These are phyloP conservation scores for Fusarium sp. DNA, from an alignment of 2,329 filamentous ascomycete genomes.

Conservation along the genomic window DNA sequence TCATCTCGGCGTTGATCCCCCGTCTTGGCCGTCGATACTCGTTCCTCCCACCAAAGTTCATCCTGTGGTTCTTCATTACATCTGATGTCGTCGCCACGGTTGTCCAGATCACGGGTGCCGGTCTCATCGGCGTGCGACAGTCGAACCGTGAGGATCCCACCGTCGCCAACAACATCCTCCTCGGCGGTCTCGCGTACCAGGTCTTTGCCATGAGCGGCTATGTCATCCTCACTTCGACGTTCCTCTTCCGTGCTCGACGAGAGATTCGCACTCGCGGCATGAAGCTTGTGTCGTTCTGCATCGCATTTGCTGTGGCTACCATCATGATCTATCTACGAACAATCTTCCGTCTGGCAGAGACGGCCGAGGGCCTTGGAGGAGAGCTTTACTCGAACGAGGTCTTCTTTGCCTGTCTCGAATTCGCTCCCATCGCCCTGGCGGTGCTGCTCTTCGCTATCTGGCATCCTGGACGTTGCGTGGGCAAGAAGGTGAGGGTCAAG, in stretches of 20 bases:
- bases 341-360: constrained; percentile 65
- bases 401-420: constrained; percentile 65
- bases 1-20: constrained; percentile 62
- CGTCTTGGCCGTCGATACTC: constrained; percentile 56
- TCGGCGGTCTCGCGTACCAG: constrained; percentile 66
- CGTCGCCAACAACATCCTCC: constrained; percentile 64
- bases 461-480: constrained; percentile 48
- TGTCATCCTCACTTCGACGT: constrained; percentile 56
- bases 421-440: constrained; percentile 63
- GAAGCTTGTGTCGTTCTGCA: constrained; percentile 54
- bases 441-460: constrained; percentile 56
- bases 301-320: constrained; percentile 57
- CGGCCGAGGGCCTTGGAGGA: constrained; percentile 59
- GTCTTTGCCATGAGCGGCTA: constrained; percentile 63
- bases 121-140: constrained; percentile 61
- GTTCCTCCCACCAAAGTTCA: constrained; percentile 57
- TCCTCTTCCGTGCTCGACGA: constrained; percentile 53
- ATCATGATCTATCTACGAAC: constrained; percentile 64
- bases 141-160: constrained; percentile 62
- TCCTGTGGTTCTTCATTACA: constrained; percentile 65
- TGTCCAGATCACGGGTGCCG: constrained; percentile 65
- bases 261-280: constrained; percentile 40
- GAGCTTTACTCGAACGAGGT: constrained; percentile 61
- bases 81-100: constrained; percentile 65
- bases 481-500: constrained; percentile 38